A percentile compares a stretch with the other conserved stretches of the same genome.
Conservation (phyloP, 495 filamentous ascomycete species). For the Penicillium psychrofluorescens region DNA sequence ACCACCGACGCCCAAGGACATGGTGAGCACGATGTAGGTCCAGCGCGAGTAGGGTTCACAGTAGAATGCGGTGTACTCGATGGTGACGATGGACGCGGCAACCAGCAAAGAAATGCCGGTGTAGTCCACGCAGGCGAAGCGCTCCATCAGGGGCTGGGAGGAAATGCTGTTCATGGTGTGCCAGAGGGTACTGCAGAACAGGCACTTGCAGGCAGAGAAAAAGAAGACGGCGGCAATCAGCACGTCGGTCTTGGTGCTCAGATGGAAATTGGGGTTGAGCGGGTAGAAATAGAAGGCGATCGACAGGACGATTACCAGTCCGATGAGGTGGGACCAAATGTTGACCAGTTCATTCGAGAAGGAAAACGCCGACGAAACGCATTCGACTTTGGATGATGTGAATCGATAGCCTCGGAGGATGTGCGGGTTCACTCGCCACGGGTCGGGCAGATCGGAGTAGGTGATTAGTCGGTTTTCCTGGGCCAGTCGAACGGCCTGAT, state of each 20-base stretch:
- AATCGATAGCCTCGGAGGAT: slow-evolving; percentile 91
- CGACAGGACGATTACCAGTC: slow-evolving; percentile 75
- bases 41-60: slow-evolving; percentile 86
- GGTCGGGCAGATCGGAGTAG: slow-evolving; percentile 83
- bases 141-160: slow-evolving; percentile 80
- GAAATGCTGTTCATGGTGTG: slow-evolving; percentile 97
- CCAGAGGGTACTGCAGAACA: slow-evolving; percentile 93
- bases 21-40: slow-evolving; percentile 78
- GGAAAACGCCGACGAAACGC: slow-evolving; percentile 71
- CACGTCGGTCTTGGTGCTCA: slow-evolving; percentile 80
- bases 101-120: slow-evolving; percentile 96
- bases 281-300: slow-evolving; percentile 98
- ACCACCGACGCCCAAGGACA: slow-evolving; percentile 74
- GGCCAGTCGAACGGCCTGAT: slow-evolving; percentile 70
- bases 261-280: slow-evolving; percentile 70
- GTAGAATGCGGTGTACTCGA: slow-evolving; percentile 97
- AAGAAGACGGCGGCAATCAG: slow-evolving; percentile 92
- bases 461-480: slow-evolving; percentile 74
- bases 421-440: slow-evolving; percentile 93
- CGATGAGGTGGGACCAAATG: slow-evolving; percentile 93
- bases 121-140: slow-evolving; percentile 97
- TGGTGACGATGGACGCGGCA: slow-evolving; percentile 95
- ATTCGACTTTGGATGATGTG: slow-evolving; percentile 77
- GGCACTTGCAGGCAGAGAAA: slow-evolving; percentile 91
- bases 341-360: slow-evolving; percentile 93